Percentiles rank a stretch among this genome's conserved stretches.
phyloP scores from a whole-genome alignment of 1,284 basidiomycete genomes.

The Athelia psychrophila region DNA sequence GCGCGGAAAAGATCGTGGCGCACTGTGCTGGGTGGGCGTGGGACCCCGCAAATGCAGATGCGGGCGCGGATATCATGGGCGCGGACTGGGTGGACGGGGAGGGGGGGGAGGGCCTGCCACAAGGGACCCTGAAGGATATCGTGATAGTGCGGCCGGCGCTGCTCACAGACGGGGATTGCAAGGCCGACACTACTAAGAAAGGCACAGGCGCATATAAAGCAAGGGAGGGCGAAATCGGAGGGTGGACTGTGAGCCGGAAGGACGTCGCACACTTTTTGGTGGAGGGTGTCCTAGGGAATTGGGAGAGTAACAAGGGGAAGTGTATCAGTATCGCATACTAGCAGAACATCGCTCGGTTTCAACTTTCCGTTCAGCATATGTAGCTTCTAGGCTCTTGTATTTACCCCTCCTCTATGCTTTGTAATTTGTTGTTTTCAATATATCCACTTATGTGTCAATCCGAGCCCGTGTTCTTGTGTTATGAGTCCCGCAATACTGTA shows the following conservation, averaged over 20 bases:
- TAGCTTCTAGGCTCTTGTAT: too few relatives aligned
- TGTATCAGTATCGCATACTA: conserved; percentile 38
- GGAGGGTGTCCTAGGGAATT: conserved; percentile 42
- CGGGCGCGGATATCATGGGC: conserved; percentile 34
- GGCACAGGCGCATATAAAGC: conserved; percentile 33
- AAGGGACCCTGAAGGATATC: conserved; percentile 39
- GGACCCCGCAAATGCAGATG: conserved; percentile 35
- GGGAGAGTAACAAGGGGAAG: conserved; percentile 52
- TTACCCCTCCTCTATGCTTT: too few relatives aligned
- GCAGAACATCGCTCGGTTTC: too few relatives aligned
- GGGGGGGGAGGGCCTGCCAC: conserved; percentile 33
- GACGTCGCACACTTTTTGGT: conserved; percentile 68
- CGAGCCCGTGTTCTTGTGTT: too few relatives aligned
- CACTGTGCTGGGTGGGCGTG: conserved; percentile 46
- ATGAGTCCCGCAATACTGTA: too few relatives aligned
- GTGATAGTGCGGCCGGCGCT: conserved; percentile 56
- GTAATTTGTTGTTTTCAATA: too few relatives aligned
- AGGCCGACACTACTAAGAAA: conserved; percentile 33
- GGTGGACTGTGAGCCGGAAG: conserved; percentile 56
- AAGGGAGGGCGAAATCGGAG: conserved; percentile 32
- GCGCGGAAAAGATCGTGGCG: conserved; percentile 44
- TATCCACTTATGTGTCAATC: too few relatives aligned
- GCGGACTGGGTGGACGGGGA: conserved; percentile 26
- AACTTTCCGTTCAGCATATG: too few relatives aligned
- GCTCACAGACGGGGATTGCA: conserved; percentile 55